Conservation (phyloP, 176 grass and related monocot genomes). For the Ensete glaucum region DNA sequence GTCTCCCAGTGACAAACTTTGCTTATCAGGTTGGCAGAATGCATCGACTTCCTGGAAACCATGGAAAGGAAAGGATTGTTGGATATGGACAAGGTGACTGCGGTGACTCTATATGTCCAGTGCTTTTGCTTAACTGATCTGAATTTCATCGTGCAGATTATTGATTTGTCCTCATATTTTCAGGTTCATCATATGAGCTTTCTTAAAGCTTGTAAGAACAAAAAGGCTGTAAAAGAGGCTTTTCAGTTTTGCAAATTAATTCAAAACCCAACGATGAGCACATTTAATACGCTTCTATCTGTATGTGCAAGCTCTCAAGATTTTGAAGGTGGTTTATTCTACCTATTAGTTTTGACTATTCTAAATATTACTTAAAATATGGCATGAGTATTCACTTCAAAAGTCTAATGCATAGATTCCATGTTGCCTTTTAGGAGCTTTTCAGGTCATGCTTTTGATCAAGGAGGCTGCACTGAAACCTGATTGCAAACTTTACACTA, state of each 20-base stretch:
- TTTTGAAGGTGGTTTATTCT: conserved; percentile 57
- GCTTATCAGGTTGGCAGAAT: conserved; percentile 65
- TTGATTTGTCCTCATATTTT: conserved; percentile 30
- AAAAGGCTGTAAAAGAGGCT: conserved; percentile 64
- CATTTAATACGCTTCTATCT: conserved; percentile 97
- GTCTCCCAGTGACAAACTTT: conserved; percentile 5
- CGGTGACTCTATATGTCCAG: neutral
- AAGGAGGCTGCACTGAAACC: conserved; percentile 86
- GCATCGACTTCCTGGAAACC: conserved; percentile 58
- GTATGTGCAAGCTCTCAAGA: conserved; percentile 88
- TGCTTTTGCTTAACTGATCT: neutral
- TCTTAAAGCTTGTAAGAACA: conserved; percentile 76
- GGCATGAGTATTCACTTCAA: neutral
- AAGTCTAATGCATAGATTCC: neutral
- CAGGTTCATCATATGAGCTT: conserved; percentile 90
- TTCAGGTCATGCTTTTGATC: conserved; percentile 82
- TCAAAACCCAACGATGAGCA: conserved; percentile 73
- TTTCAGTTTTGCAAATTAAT: conserved; percentile 77
- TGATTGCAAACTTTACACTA: conserved; percentile 97
- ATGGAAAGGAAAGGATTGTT: conserved; percentile 54
- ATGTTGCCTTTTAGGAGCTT: conserved; percentile 46
- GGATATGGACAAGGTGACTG: conserved; percentile 72
- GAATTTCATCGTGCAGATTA: neutral
- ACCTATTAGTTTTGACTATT: conserved; percentile 22
- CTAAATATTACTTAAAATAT: neutral